Evolutionary conservation across 331 rosid genomes (phyloP).

Genomic region (Erythrophleum ivorense): DNA sequence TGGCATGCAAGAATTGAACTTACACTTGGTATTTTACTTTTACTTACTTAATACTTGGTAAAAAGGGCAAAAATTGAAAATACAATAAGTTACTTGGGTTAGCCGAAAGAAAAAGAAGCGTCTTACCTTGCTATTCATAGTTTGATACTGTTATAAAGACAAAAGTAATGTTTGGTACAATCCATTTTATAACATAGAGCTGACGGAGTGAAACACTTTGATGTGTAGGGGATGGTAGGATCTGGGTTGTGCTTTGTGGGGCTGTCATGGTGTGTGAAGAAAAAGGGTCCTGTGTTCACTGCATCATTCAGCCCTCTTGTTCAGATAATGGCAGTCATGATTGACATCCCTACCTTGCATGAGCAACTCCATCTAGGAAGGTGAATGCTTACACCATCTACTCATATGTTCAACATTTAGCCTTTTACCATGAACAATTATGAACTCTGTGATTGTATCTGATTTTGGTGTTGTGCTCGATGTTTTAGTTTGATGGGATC

Average conservation of each 20-base stretch:
- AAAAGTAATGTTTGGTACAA: no score
- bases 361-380: constrained; percentile 81
- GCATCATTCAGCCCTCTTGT: constrained; percentile 92
- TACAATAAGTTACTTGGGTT: no score
- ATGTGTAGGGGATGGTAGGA: constrained; percentile 75
- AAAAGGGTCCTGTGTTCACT: constrained; percentile 91
- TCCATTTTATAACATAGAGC: no score
- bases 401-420: neutral
- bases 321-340: constrained; percentile 77
- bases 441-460: neutral
- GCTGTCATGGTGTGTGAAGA: constrained; percentile 95
- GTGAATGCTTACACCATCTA: constrained; percentile 41
- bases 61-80: no score
- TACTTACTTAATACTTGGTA: no score
- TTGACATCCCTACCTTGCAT: constrained; percentile 78
- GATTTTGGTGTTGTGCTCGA: neutral
- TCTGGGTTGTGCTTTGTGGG: constrained; percentile 87
- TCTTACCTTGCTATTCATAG: neutral
- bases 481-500: constrained; percentile 72
- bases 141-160: neutral
- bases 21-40: no score
- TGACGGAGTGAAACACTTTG: neutral
- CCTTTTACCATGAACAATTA: neutral
- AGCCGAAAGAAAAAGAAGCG: no score
- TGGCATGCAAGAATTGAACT: no score